phyloP scores from a whole-genome alignment of 768 basidiomycete genomes.

The Cubamyces sp. region DNA sequence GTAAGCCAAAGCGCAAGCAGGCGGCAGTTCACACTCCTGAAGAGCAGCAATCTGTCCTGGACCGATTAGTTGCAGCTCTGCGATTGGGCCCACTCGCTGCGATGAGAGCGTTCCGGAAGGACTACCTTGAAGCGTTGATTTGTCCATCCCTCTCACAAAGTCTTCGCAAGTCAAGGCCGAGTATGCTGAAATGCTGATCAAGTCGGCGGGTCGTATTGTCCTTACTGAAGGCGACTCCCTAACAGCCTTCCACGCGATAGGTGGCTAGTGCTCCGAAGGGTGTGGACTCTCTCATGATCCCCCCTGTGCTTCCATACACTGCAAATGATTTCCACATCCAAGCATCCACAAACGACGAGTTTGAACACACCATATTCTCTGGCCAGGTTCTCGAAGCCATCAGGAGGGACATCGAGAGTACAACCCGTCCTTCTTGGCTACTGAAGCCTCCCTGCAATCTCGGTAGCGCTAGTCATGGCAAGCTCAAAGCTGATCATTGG shows the following conservation, averaged over 20 bases:
- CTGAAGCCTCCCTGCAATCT: constrained; percentile 36
- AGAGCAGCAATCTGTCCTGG: neutral
- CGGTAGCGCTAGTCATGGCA: constrained; percentile 37
- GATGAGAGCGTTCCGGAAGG: neutral
- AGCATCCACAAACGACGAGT: neutral
- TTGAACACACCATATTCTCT: neutral
- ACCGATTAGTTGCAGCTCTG: neutral
- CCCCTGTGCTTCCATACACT: neutral
- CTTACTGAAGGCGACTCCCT: no score
- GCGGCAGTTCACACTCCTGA: neutral
- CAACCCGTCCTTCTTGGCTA: constrained; percentile 38
- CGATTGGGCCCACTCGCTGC: neutral
- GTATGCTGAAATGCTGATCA: no score
- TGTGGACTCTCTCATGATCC: neutral
- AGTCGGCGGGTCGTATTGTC: no score
- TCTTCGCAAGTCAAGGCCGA: no score
- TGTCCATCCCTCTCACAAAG: no score
- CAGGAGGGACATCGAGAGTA: neutral
- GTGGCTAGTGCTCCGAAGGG: neutral
- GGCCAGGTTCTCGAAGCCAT: neutral
- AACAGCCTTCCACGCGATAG: constrained; percentile 21
- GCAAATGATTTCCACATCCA: neutral
- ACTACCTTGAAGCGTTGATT: neutral
- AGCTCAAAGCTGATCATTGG: constrained; percentile 44
- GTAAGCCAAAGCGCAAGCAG: neutral